phyloP scores from a whole-genome alignment of 257 asterid genomes.

The Solanum paucissectum region DNA sequence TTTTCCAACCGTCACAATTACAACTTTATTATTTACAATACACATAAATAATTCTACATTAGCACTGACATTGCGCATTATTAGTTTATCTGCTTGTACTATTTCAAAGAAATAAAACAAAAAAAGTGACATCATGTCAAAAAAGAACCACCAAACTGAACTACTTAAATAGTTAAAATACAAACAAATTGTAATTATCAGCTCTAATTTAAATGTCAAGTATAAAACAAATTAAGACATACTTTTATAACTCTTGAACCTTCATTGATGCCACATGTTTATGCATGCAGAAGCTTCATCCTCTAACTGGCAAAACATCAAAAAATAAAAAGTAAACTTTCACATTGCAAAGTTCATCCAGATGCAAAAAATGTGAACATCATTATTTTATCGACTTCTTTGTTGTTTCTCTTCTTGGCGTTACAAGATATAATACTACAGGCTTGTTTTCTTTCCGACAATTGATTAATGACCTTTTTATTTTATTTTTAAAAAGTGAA shows the following conservation, averaged over 20 bases:
- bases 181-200: background rate
- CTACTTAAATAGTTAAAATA: background rate
- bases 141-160: background rate
- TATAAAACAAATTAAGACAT: background rate
- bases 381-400: background rate
- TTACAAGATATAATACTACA: background rate
- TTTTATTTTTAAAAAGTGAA: background rate
- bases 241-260: background rate
- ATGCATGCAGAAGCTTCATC: background rate
- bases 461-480: background rate
- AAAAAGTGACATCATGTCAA: background rate
- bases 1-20: background rate
- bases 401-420: background rate
- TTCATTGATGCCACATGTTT: background rate
- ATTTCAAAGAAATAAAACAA: background rate
- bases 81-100: no score
- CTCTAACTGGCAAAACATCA: background rate
- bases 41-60: no score
- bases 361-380: background rate
- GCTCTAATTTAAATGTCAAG: background rate
- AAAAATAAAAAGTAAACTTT: background rate
- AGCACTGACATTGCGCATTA: no score
- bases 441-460: background rate
- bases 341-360: background rate
- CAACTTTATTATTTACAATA: background rate